Conservation (phyloP, 2,329 filamentous ascomycete genomes). For the Cytospora piceae region DNA sequence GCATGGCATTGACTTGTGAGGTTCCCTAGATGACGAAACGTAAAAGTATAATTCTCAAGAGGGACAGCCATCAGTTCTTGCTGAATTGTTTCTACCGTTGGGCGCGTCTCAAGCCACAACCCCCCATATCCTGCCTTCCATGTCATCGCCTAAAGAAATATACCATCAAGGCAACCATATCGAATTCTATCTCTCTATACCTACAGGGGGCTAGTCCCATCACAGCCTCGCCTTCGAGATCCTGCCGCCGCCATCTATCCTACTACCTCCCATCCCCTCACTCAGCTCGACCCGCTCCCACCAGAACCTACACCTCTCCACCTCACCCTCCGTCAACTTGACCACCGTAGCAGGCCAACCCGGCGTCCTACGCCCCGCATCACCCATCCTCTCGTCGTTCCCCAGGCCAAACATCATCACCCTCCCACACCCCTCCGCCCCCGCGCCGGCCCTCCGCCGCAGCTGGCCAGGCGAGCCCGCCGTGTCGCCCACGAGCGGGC, state of each 20-base stretch:
- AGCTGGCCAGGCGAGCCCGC: conserved; percentile 14
- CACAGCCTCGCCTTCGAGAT: conserved; percentile 14
- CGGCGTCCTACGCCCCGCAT: conserved; percentile 39
- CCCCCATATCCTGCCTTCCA: too few relatives aligned
- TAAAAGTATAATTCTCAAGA: too few relatives aligned
- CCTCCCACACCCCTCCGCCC: conserved; percentile 37
- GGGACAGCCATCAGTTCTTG: neutral
- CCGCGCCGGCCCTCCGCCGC: conserved; percentile 17
- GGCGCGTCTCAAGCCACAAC: too few relatives aligned
- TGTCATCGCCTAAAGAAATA: too few relatives aligned
- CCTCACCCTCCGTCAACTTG: conserved; percentile 48
- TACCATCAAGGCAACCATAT: neutral
- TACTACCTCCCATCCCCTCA: conserved; percentile 47
- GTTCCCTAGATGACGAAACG: too few relatives aligned
- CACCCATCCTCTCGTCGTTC: conserved; percentile 56
- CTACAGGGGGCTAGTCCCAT: neutral
- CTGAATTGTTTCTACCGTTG: neutral
- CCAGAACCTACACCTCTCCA: conserved; percentile 62
- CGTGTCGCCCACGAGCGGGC: conserved; percentile 21
- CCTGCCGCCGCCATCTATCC: neutral
- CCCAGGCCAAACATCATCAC: conserved; percentile 62
- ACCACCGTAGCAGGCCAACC: conserved; percentile 51
- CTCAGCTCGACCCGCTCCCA: conserved; percentile 57
- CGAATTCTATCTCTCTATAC: neutral
- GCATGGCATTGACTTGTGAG: too few relatives aligned